These are phyloP conservation scores for Penicillium sp. DNA, from an alignment of 2,329 filamentous ascomycete genomes.

Conservation along the genomic window DNA sequence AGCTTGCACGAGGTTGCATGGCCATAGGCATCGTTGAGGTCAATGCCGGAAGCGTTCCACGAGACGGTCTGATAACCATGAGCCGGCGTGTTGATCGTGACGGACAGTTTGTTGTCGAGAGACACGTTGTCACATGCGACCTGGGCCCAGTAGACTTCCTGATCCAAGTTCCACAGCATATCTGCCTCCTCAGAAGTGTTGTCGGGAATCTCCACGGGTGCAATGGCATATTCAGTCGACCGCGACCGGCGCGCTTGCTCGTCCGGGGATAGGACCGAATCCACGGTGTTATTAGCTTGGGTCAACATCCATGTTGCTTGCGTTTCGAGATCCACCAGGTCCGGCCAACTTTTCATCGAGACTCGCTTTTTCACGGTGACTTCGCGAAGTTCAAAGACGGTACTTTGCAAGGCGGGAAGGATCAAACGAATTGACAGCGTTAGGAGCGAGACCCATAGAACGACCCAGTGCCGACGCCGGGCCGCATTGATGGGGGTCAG, in stretches of 20 bases:
- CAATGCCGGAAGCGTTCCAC: constrained; percentile 33
- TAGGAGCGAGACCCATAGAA: constrained; percentile 35
- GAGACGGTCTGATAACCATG: constrained; percentile 22
- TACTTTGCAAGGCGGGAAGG: constrained; percentile 36
- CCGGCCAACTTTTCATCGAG: constrained; percentile 33
- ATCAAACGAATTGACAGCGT: constrained; percentile 37
- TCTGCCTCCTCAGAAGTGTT: constrained; percentile 23
- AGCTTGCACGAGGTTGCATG: constrained; percentile 24
- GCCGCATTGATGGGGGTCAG: constrained; percentile 36
- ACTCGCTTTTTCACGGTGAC: constrained; percentile 25
- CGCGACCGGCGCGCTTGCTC: constrained; percentile 26
- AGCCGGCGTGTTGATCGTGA: constrained; percentile 25
- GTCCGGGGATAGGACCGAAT: constrained; percentile 24
- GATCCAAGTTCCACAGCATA: constrained; percentile 36
- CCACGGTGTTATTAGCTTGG: constrained; percentile 29
- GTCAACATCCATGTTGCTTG: constrained; percentile 36
- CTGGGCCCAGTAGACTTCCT: constrained; percentile 37
- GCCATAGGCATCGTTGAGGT: constrained; percentile 20
- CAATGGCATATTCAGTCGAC: constrained; percentile 33
- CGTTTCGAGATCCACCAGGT: constrained; percentile 29
- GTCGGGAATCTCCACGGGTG: constrained; percentile 35
- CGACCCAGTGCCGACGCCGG: constrained; percentile 36
- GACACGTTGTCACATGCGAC: constrained; percentile 27
- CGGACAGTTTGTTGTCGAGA: constrained; percentile 21
- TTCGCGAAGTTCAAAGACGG: constrained; percentile 34